Evolutionary conservation across 2,329 filamentous ascomycete species (phyloP).

Genomic region (Botrytis byssoidea): DNA sequence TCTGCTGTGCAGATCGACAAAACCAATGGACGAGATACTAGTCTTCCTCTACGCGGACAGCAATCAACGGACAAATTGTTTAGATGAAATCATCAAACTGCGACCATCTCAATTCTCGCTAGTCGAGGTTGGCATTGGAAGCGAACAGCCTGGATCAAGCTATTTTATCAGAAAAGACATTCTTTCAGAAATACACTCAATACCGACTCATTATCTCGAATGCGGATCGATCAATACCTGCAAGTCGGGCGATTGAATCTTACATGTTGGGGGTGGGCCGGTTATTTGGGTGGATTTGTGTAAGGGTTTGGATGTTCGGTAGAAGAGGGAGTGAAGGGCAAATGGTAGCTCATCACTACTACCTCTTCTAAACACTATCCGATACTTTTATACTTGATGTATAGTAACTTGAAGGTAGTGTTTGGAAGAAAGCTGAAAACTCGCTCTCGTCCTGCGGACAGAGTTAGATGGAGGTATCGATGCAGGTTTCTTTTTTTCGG

Average conservation of each 20-base stretch:
- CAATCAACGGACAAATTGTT: constrained; percentile 11
- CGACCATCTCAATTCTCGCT: constrained; percentile 28
- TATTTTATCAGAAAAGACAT: not conserved
- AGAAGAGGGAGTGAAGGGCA: constrained; percentile 18
- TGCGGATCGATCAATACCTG: constrained; percentile 11
- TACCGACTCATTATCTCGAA: constrained; percentile 2
- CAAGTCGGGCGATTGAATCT: constrained; percentile 8
- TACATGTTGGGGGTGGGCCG: not conserved
- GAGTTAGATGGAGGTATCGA: constrained; percentile 1
- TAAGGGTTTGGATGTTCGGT: not conserved
- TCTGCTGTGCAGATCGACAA: constrained; percentile 20
- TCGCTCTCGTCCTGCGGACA: constrained; percentile 9
- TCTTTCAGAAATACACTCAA: not conserved
- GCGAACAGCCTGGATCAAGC: constrained; percentile 7
- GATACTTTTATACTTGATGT: not conserved
- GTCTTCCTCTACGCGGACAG: constrained; percentile 17
- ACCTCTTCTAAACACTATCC: constrained; percentile 30
- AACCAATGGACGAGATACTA: constrained; percentile 26
- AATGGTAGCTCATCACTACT: constrained; percentile 38
- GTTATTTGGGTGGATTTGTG: not conserved
- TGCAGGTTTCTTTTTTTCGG: constrained; percentile 8
- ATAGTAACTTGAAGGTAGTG: not conserved
- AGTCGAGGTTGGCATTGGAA: constrained; percentile 14
- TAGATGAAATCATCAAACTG: constrained; percentile 25
- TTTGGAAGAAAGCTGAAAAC: not conserved